phyloP scores from a whole-genome alignment of 352 stramenopile species.

The Globisporangium sylvaticum region DNA sequence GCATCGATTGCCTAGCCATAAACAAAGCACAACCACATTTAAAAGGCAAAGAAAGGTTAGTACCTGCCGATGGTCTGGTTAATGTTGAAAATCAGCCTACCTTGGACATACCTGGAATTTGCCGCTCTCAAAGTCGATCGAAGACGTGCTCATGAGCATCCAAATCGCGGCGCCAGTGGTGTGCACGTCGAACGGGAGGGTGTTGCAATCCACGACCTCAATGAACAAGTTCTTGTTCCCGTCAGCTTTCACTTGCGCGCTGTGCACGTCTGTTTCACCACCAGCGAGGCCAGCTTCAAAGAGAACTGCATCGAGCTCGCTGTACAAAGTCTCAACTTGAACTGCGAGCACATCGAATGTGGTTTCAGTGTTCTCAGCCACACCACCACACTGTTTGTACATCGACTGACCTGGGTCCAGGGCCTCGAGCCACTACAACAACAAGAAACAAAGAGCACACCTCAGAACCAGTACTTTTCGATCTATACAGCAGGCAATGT shows the following conservation, averaged over 20 bases:
- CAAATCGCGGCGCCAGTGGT: background rate
- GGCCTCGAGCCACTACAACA: background rate
- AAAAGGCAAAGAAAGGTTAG: too few relatives aligned
- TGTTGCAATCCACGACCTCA: background rate
- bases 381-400: background rate
- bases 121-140: background rate
- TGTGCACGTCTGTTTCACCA: background rate
- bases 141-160: constrained; percentile 7
- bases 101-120: constrained; percentile 5
- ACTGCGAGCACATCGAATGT: constrained; percentile 25
- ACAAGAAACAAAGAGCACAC: background rate
- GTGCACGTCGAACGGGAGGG: constrained; percentile 2
- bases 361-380: constrained; percentile 9
- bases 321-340: background rate
- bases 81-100: background rate
- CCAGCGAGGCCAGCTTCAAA: background rate
- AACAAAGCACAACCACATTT: background rate
- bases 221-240: background rate
- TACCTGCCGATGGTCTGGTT: background rate
- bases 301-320: background rate
- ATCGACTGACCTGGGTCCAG: background rate
- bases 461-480: background rate
- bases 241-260: constrained; percentile 5
- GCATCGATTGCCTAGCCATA: background rate
- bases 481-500: too few relatives aligned